phyloP scores from a whole-genome alignment of 345 rosid species.

The Pugionium cornutum region DNA sequence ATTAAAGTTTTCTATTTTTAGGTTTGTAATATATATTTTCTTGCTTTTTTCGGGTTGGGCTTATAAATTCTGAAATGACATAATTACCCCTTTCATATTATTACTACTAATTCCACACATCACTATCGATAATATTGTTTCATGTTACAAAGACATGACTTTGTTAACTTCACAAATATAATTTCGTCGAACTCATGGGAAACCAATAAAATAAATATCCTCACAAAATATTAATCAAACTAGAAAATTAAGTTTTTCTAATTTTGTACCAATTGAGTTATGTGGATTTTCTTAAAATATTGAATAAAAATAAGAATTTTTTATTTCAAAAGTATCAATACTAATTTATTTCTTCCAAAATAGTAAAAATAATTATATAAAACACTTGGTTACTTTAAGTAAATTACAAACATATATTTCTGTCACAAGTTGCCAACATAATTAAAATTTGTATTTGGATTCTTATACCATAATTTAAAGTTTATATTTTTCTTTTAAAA shows the following conservation, averaged over 20 bases:
- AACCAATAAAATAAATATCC: background rate
- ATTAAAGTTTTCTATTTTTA: background rate
- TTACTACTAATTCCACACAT: conserved; percentile 6
- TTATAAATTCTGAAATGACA: conserved; percentile 1
- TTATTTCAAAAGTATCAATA: too few species aligned
- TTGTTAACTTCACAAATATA: conserved; percentile 11
- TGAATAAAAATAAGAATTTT: too few species aligned
- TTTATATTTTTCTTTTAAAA: too few species aligned
- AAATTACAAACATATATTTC: too few species aligned
- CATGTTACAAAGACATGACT: conserved; percentile 23
- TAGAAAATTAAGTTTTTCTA: background rate
- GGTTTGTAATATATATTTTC: background rate
- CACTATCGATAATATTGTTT: conserved; percentile 22
- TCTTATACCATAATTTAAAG: too few species aligned
- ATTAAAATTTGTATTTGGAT: too few species aligned
- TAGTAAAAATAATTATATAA: too few species aligned
- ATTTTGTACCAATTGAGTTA: background rate
- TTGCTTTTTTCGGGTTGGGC: conserved; percentile 1
- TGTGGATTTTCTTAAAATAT: too few species aligned
- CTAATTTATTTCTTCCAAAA: too few species aligned
- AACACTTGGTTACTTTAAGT: too few species aligned
- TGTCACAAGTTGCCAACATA: too few species aligned
- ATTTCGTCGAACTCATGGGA: conserved; percentile 31
- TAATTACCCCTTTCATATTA: conserved; percentile 15
- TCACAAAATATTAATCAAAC: background rate